phyloP scores from a whole-genome alignment of 768 basidiomycete genomes.

The Dictyophora rubrovolvata region DNA sequence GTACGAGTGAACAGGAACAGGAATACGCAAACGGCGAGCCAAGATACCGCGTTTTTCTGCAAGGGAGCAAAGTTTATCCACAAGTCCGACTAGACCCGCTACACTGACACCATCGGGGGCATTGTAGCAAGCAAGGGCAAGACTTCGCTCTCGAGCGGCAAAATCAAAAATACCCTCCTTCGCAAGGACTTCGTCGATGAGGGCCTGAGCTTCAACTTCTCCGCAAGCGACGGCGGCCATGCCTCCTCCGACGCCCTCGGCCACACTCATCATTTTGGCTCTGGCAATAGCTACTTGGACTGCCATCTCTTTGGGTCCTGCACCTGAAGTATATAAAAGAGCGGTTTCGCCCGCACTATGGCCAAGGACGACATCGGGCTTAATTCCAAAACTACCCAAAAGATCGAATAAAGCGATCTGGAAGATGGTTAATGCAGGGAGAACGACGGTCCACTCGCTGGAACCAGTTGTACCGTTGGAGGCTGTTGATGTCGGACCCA shows the following conservation, averaged over 20 bases:
- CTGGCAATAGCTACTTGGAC: conserved; percentile 8
- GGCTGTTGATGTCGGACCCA: conserved; percentile 21
- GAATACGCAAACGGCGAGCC: conserved; percentile 1
- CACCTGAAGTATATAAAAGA: conserved; percentile 7
- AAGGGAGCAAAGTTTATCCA: background rate
- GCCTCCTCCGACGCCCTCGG: conserved; percentile 3
- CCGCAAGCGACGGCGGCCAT: conserved; percentile 7
- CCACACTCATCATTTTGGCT: conserved; percentile 7
- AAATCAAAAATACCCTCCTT: conserved; percentile 12
- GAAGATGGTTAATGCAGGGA: conserved; percentile 34
- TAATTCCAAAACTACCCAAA: conserved; percentile 24
- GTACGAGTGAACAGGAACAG: background rate
- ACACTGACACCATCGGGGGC: conserved; percentile 2
- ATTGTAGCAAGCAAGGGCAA: conserved; percentile 1
- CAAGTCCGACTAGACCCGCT: background rate
- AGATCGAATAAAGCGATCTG: conserved; percentile 38
- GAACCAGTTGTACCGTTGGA: background rate
- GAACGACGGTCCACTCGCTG: conserved; percentile 19
- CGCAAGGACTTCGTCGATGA: conserved; percentile 14
- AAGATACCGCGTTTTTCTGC: conserved; percentile 7
- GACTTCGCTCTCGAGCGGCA: background rate
- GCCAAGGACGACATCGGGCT: conserved; percentile 31
- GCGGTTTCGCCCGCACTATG: conserved; percentile 19
- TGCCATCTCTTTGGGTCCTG: conserved; percentile 7
- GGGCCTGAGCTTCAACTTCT: background rate